These are phyloP conservation scores for Cystofilobasidium bisporidii DNA, from an alignment of 768 basidiomycete species.

Conservation along the genomic window DNA sequence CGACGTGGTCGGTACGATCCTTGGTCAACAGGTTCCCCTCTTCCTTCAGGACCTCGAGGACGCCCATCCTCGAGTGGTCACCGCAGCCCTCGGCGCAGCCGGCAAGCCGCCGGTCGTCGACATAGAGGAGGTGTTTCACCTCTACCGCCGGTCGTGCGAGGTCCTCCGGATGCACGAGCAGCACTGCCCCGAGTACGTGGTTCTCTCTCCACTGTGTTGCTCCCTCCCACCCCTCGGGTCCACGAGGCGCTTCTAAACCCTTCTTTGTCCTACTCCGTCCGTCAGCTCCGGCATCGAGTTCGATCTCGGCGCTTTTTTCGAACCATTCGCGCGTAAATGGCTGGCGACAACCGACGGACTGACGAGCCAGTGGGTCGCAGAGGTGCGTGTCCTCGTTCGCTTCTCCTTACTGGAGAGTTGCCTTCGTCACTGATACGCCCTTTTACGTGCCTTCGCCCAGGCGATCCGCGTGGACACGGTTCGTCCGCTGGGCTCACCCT, in stretches of 20 bases:
- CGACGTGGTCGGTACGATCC: constrained; percentile 62
- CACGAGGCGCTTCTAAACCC: too few relatives aligned
- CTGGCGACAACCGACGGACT: constrained; percentile 75
- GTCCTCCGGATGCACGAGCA: constrained; percentile 70
- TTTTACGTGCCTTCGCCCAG: constrained; percentile 40
- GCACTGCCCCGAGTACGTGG: constrained; percentile 70
- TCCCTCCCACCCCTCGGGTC: too few relatives aligned
- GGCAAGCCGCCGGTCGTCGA: constrained; percentile 44
- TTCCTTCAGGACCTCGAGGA: constrained; percentile 58
- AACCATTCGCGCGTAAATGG: constrained; percentile 81
- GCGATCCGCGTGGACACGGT: constrained; percentile 79
- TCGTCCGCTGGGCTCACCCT: constrained; percentile 25
- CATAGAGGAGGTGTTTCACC: constrained; percentile 77
- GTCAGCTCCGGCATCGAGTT: constrained; percentile 43
- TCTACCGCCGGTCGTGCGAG: constrained; percentile 69
- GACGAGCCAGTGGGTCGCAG: constrained; percentile 88
- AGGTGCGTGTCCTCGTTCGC: constrained; percentile 47
- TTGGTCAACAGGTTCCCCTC: constrained; percentile 51
- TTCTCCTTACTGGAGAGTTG: not conserved
- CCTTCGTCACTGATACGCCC: constrained; percentile 11
- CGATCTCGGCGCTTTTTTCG: constrained; percentile 67
- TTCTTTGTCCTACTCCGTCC: too few relatives aligned
- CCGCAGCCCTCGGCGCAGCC: constrained; percentile 40
- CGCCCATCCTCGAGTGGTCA: constrained; percentile 63
- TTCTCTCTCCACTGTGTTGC: constrained; percentile 27